Conservation (phyloP, 345 rosid genomes). For the Syzygium aqueum region DNA sequence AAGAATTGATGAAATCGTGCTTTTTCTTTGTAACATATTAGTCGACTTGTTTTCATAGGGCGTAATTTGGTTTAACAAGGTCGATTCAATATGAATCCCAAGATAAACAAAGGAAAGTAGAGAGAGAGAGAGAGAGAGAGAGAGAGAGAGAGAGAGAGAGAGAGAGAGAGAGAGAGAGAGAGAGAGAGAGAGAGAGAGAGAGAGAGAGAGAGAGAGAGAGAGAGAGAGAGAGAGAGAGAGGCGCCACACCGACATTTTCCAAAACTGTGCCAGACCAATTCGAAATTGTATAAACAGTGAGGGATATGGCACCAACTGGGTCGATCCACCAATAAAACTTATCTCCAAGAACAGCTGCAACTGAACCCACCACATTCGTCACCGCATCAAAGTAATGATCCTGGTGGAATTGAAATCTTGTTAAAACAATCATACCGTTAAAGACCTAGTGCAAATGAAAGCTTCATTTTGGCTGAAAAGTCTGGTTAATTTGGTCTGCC, state of each 20-base stretch:
- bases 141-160: background rate
- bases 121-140: background rate
- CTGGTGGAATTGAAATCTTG: background rate
- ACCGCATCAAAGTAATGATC: slow-evolving; percentile 22
- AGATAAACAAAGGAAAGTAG: background rate
- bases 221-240: background rate
- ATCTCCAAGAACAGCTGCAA: slow-evolving; percentile 15
- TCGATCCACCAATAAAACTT: slow-evolving; percentile 21
- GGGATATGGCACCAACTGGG: slow-evolving; percentile 17
- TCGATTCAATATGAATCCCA: background rate
- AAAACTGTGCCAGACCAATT: slow-evolving; percentile 16
- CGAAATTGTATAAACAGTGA: slow-evolving; percentile 12
- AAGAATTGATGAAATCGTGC: background rate
- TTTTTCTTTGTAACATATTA: background rate
- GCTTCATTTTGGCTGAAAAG: background rate
- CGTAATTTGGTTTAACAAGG: background rate
- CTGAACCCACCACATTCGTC: slow-evolving; percentile 15
- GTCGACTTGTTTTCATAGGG: background rate
- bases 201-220: background rate
- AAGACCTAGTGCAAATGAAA: background rate
- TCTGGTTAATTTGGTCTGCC: background rate
- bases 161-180: too few relatives aligned
- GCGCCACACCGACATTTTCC: slow-evolving; percentile 13
- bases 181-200: background rate
- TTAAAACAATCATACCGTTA: background rate